Evolutionary conservation across 352 stramenopile species (phyloP).

Genomic region (Globisporangium megalacanthum): DNA sequence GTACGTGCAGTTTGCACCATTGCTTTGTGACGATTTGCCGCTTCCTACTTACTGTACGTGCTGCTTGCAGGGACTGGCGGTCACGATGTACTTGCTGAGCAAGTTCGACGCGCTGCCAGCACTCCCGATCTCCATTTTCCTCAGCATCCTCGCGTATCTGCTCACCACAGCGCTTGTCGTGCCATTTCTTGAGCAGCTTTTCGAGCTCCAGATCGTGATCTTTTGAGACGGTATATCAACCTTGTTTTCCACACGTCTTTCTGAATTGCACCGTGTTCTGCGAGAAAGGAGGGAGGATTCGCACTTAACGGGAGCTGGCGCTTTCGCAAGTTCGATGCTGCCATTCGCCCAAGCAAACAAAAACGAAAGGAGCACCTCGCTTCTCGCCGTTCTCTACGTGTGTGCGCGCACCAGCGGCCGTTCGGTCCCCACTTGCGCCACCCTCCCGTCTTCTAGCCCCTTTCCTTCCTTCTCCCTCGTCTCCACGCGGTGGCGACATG

Average conservation of each 20-base stretch:
- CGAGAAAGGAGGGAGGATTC: constrained; percentile 6
- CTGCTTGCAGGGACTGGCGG: constrained; percentile 58
- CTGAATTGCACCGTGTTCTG: no score
- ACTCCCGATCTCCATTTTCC: constrained; percentile 95
- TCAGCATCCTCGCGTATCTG: constrained; percentile 51
- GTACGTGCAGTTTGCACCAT: constrained; percentile 10
- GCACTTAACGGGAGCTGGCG: constrained; percentile 14
- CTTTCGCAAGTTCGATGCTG: no score
- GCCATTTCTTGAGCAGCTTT: constrained; percentile 27
- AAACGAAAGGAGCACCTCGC: constrained; percentile 7
- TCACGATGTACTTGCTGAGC: constrained; percentile 91
- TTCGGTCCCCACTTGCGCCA: no score
- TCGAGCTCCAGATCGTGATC: constrained; percentile 11
- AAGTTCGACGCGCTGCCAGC: constrained; percentile 92
- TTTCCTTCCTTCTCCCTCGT: not conserved
- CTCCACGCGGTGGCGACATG: constrained; percentile 22
- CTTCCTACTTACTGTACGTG: not conserved
- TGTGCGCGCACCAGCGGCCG: not conserved
- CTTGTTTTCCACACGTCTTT: not conserved
- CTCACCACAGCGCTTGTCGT: constrained; percentile 25
- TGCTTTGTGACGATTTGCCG: not conserved
- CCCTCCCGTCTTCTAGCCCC: not conserved
- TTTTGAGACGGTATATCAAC: not conserved
- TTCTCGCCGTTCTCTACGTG: not conserved
- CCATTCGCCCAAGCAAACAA: constrained; percentile 3